These are phyloP conservation scores for Aspergillus cejpii DNA, from an alignment of 2,329 filamentous ascomycete species.

Conservation along the genomic window DNA sequence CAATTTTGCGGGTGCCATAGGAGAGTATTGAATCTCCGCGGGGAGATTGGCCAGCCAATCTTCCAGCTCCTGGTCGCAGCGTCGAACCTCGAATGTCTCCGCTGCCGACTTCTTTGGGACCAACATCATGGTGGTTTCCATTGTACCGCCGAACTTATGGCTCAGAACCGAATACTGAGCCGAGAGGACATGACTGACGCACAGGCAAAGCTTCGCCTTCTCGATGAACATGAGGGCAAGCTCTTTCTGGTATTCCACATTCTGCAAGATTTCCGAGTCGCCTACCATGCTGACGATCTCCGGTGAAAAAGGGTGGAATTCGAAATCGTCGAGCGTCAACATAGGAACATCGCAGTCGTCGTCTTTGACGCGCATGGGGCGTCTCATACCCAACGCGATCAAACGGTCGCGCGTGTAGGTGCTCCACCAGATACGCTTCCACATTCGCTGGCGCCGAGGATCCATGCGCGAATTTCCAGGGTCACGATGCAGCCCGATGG, in stretches of 20 bases:
- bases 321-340: constrained; percentile 78
- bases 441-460: constrained; percentile 66
- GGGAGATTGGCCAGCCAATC: constrained; percentile 71
- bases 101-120: constrained; percentile 80
- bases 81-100: constrained; percentile 71
- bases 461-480: constrained; percentile 72
- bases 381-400: constrained; percentile 86
- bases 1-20: constrained; percentile 53
- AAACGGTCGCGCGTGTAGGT: constrained; percentile 92
- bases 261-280: constrained; percentile 64
- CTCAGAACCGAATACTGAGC: constrained; percentile 89
- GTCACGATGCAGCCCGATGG: constrained; percentile 85
- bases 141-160: constrained; percentile 64
- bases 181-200: constrained; percentile 81
- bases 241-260: constrained; percentile 66
- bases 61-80: constrained; percentile 71
- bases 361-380: constrained; percentile 85
- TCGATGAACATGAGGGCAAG: constrained; percentile 84
- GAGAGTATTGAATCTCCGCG: constrained; percentile 63
- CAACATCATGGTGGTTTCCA: constrained; percentile 78
- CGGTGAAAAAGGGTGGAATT: constrained; percentile 62
- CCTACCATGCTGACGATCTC: constrained; percentile 61
- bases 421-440: constrained; percentile 98
- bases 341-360: constrained; percentile 92
- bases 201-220: constrained; percentile 81